These are phyloP conservation scores for Colletotrichum cereale DNA, from an alignment of 2,329 filamentous ascomycete species.

Conservation along the genomic window DNA sequence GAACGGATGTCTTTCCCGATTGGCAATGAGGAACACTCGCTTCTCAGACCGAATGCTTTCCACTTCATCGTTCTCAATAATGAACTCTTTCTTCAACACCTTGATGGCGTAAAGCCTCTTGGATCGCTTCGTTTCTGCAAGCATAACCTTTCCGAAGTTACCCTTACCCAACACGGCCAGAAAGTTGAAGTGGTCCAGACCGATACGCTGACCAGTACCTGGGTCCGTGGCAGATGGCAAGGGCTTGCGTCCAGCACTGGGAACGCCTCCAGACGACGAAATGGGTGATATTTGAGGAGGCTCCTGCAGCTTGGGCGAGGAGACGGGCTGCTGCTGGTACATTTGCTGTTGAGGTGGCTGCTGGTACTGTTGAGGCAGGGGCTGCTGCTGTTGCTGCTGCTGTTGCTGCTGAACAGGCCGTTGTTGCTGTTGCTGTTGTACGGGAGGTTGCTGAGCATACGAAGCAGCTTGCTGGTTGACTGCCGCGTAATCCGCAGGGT, in stretches of 20 bases:
- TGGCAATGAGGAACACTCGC: slow-evolving; percentile 95
- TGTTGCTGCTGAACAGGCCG: slow-evolving; percentile 48
- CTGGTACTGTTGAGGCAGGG: slow-evolving; percentile 50
- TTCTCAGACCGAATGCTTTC: slow-evolving; percentile 98
- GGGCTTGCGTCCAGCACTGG: slow-evolving; percentile 61
- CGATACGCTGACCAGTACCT: slow-evolving; percentile 86
- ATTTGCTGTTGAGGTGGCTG: slow-evolving; percentile 50
- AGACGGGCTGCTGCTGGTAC: slow-evolving; percentile 47
- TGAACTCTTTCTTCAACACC: slow-evolving; percentile 99
- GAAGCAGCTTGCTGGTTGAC: slow-evolving; percentile 68
- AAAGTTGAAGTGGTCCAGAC: slow-evolving; percentile 99
- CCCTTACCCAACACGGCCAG: slow-evolving; percentile 97
- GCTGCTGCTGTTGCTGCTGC: slow-evolving; percentile 44
- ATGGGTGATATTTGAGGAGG: slow-evolving; percentile 47
- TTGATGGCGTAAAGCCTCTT: slow-evolving; percentile 98
- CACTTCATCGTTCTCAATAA: slow-evolving; percentile 99
- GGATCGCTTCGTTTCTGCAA: slow-evolving; percentile 94
- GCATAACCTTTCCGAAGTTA: slow-evolving; percentile 99
- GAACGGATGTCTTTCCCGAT: slow-evolving; percentile 97
- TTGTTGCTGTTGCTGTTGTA: slow-evolving; percentile 52
- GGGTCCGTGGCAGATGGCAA: slow-evolving; percentile 78
- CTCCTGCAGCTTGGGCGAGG: slow-evolving; percentile 37
- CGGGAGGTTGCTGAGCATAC: slow-evolving; percentile 51
- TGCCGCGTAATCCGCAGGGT: slow-evolving; percentile 81
- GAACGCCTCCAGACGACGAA: slow-evolving; percentile 41